Evolutionary conservation across 306 rosid species (phyloP), one percentile per base, ranked within the genome.

Genomic region (Corylus avellana): DNA sequence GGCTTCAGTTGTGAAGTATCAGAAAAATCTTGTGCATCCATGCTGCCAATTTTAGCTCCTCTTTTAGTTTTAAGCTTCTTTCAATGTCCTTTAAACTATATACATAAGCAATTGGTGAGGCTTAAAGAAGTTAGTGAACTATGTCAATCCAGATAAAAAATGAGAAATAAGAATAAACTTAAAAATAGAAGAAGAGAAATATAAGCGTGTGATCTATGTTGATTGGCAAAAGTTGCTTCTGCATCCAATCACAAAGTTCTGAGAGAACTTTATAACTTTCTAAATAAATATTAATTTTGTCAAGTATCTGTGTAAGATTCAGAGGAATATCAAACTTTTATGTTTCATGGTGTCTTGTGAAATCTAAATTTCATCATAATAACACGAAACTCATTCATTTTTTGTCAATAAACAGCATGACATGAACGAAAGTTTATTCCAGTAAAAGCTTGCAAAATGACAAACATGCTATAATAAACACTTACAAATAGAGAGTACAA

Each of bases 1-100:
- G 87, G 84, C 80, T 86, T 82, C 62, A 77, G 18, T 58, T 57
- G 81, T 35, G 83, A 70, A 72, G 69, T 79, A 44, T 78, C 83
- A 25, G 70, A 82, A 39, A 66, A 55, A 75, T 75, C 77, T 68
- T 77, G 78, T 46, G 13, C 78, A 48, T 62, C 85, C 89, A 88
- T 80, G 75, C 64, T 55, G 46, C 83, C 14, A 75, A 61, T 32
- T 53, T 25, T 27, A 68, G 72, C 72, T 39, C 50, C 51, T 39
- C 14, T 42, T 62, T 9, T 62, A 62, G 48, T 68, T 68, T 68
- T 68, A 25, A 68, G 72, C 51, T 42, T 47, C 22, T 42, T 12
- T 72, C 70, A 48, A 64, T 20, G 44, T 25, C 68, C 71, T 76
- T 44, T 47, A 18, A 44, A 25, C 72, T 18, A 37, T 42, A 68